Percentiles rank a stretch among this genome's conserved stretches.
phyloP scores from a whole-genome alignment of 768 basidiomycete species.

The Chalciporus chontae region DNA sequence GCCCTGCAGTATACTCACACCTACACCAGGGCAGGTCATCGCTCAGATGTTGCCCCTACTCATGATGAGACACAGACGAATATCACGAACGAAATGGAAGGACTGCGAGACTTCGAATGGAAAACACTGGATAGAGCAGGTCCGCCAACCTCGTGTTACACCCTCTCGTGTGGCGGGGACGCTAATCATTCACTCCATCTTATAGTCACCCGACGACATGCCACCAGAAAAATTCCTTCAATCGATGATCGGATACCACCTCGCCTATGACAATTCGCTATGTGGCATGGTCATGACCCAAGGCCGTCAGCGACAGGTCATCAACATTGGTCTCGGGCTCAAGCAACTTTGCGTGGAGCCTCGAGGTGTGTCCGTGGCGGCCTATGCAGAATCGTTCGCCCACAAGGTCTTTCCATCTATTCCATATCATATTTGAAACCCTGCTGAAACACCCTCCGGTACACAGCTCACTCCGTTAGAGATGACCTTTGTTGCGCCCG shows the following conservation, averaged over 20 bases:
- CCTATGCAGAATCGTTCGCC: slow-evolving; percentile 68
- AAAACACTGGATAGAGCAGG: slow-evolving; percentile 84
- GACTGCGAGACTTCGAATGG: slow-evolving; percentile 58
- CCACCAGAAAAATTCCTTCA: slow-evolving; percentile 61
- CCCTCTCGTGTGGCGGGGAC: not conserved
- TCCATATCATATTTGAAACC: not conserved
- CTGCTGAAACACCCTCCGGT: not conserved
- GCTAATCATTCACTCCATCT: not conserved
- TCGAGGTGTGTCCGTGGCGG: slow-evolving; percentile 50
- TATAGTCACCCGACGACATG: slow-evolving; percentile 55
- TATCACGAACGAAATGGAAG: slow-evolving; percentile 72
- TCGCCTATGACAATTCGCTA: slow-evolving; percentile 62
- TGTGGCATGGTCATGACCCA: slow-evolving; percentile 88
- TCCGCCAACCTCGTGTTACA: slow-evolving; percentile 25
- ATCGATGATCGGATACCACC: slow-evolving; percentile 79
- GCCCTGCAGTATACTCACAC: not conserved
- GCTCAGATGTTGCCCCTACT: slow-evolving; percentile 73
- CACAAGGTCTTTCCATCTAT: slow-evolving; percentile 59
- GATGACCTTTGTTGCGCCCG: slow-evolving; percentile 47
- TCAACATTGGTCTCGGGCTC: slow-evolving; percentile 81
- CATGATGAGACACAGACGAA: slow-evolving; percentile 83
- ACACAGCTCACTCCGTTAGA: slow-evolving; percentile 49
- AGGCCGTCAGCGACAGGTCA: slow-evolving; percentile 67
- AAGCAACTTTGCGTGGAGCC: slow-evolving; percentile 65
- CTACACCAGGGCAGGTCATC: slow-evolving; percentile 57